These are phyloP conservation scores for Isatis lusitanica DNA, from an alignment of 441 rosid genomes.

Conservation along the genomic window DNA sequence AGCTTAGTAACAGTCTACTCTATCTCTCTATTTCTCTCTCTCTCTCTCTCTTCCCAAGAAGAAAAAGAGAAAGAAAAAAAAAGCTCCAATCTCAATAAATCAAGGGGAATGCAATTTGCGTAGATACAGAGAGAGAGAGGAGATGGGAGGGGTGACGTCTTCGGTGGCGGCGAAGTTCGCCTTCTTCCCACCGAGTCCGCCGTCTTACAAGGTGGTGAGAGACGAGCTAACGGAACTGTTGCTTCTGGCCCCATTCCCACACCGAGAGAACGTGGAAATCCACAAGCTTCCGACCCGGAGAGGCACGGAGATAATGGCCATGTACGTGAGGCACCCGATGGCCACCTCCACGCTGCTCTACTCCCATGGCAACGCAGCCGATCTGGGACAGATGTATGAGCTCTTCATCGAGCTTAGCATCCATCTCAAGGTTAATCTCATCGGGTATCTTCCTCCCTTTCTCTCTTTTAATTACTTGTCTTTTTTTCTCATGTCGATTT, in stretches of 20 bases:
- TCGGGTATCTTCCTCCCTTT: conserved; percentile 43
- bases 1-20: not conserved
- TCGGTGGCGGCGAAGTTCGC: conserved; percentile 98
- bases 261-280: conserved; percentile 86
- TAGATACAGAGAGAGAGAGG: not conserved
- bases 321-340: conserved; percentile 83
- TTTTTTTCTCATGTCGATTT: too few relatives aligned
- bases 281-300: conserved; percentile 68
- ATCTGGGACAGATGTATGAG: conserved; percentile 98
- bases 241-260: conserved; percentile 72
- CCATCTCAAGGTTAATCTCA: conserved; percentile 83
- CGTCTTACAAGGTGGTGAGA: conserved; percentile 68
- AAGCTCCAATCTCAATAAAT: conserved; percentile 32
- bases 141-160: conserved; percentile 88
- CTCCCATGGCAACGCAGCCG: conserved; percentile 96
- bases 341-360: conserved; percentile 81
- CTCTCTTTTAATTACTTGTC: too few relatives aligned
- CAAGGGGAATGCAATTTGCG: conserved; percentile 13
- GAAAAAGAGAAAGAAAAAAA: not conserved
- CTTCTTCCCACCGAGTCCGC: conserved; percentile 90
- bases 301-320: conserved; percentile 76
- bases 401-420: conserved; percentile 90
- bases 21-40: conserved; percentile 13
- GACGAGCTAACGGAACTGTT: conserved; percentile 70
- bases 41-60: conserved; percentile 10